Evolutionary conservation across 2,329 filamentous ascomycete species (phyloP), one percentile per base, ranked within the genome.

Genomic region (Neoascochyta sp.): DNA sequence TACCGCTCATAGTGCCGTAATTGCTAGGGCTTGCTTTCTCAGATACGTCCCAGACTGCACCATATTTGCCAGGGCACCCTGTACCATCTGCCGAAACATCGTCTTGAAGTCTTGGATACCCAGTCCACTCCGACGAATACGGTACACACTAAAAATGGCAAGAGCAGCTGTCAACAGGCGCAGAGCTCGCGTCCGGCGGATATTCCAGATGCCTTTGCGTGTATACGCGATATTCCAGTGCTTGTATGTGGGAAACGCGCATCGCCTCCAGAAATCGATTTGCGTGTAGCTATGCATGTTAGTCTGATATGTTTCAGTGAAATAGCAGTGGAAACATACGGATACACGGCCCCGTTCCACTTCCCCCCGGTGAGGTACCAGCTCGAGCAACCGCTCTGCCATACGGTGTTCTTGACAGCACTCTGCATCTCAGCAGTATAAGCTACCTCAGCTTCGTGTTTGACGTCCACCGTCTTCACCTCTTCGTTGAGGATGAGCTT

Each of bases 381-480:
- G 70, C 50, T 76, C 73, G 34, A 76, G 70, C 16, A 81, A 15
- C 53, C 52, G 19, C 55, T 67, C 23, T 28, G 34, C 38, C 68
- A 78, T 1, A 77, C 84, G 19, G 74, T 71, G 26, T 81, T 71
- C 26, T 60, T 54, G 20, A 58, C 41, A 5, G 50, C 47, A 39
- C 51, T 39, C 16, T 66, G 60, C 4, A 76, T 58, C 27, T 71
- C 66, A 3, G 47, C 41, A 5, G 52, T 71, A 55, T 41, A 64
- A 36, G 67, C 92, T 90, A 42, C 80, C 76, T 49, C 74, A 67
- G 34, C 94, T 72, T 62, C 95, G 94, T 62, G 88, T 80, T 50
- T 76, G 68, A 50, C 86, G 84, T 67, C 95, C 83, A 72, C 89
- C 92, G 57, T 92, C 82, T 57, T 92, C 89, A 37, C 92, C 86